Base-by-base conservation (phyloP, 2,329 filamentous ascomycete species). In the Aspergillus ustus region DNA sequence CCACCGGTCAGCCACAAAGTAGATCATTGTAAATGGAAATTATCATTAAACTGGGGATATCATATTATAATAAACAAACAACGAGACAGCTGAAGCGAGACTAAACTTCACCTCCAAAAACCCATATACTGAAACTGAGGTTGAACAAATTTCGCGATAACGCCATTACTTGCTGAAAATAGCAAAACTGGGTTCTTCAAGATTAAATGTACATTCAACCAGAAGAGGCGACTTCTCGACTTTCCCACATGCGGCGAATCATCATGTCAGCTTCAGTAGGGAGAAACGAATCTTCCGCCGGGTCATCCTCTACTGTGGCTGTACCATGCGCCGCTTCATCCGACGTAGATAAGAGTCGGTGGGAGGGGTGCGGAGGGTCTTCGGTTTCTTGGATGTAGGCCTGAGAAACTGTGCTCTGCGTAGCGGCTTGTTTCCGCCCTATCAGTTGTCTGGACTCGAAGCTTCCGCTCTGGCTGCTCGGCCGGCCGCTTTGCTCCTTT, bases 241-340 rank as follows among this genome's bases (percentile, higher is more conserved):
- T 79, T 51, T 80, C 76, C 78, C 78, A 80, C 68, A 80, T 77
- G 51, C 78, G 75, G 46, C 77, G 75, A 56, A 80, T 71, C 69
- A 80, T 73, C 68, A 80, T 70, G 37, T 77, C 77, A 5, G 68
- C 63, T 57, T 77, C 76, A 54, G 66, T 73, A 2, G 73, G 31
- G 2, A 57, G 66, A 31, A 62, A 67, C 43, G 72, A 71, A 29
- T 63, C 66, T 8, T 65, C 69, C 19, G 71, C 46, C 9, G 51
- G 68, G 13, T 65, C 57, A 2, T 70, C 67, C 15, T 72, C 68
- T 17, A 69, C 68, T 29, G 62, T 61, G 19, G 63, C 58, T 52
- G 61, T 50, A 25, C 61, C 67, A 51, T 69, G 69, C 9, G 67
- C 54, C 15, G 67, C 67, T 29, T 78, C 75, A 34, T 73, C 73